Evolutionary conservation across 2,329 filamentous ascomycete genomes (phyloP).

Genomic region (Botrytis galanthina): DNA sequence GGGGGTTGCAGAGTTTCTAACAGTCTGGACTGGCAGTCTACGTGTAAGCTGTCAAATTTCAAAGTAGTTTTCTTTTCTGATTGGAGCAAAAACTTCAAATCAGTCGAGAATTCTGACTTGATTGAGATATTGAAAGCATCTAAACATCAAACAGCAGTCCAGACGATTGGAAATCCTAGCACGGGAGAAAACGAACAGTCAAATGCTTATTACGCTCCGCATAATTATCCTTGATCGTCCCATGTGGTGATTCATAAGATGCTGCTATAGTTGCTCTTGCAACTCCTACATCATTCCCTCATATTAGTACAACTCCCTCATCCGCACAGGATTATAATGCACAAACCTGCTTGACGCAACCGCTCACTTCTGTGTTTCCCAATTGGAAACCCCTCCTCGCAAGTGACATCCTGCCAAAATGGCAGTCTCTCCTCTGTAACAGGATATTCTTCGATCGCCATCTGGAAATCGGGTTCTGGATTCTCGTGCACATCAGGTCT

Average conservation of each 20-base stretch:
- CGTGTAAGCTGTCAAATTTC: background rate
- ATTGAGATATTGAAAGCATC: background rate
- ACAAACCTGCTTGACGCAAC: background rate
- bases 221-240: slow-evolving; percentile 42
- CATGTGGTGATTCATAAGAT: slow-evolving; percentile 42
- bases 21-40: background rate
- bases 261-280: slow-evolving; percentile 45
- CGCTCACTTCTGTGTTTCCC: too few species aligned
- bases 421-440: background rate
- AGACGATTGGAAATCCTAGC: background rate
- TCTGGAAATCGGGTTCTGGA: background rate
- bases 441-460: background rate
- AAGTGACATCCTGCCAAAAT: background rate
- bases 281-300: slow-evolving; percentile 35
- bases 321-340: too few species aligned
- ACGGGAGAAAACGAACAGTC: slow-evolving; percentile 23
- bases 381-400: background rate
- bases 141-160: background rate
- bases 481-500: background rate
- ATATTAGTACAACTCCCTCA: background rate
- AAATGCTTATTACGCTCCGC: slow-evolving; percentile 42
- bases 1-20: background rate
- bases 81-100: background rate
- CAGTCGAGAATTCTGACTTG: background rate
- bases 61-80: background rate